Conservation (phyloP, 768 basidiomycete genomes). For the Kwoniella botswanensis region DNA sequence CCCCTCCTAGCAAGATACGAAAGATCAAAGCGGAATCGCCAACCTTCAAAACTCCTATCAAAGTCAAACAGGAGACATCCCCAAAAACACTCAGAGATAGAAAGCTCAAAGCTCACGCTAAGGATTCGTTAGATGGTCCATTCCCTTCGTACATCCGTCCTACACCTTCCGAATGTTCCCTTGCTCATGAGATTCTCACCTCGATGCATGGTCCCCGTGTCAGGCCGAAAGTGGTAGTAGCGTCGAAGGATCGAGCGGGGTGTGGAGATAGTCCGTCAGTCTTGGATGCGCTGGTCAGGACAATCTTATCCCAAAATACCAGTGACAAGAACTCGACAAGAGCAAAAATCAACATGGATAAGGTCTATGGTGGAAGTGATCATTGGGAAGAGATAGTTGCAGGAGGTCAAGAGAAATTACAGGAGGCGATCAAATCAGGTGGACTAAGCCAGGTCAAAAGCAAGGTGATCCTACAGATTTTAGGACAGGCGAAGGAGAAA, state of each 20-base stretch:
- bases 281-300: slow-evolving; percentile 51
- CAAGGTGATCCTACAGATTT: slow-evolving; percentile 49
- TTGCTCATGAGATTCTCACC: slow-evolving; percentile 38
- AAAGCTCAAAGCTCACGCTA: slow-evolving; percentile 15
- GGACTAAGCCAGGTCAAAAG: slow-evolving; percentile 48
- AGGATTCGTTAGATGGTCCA: slow-evolving; percentile 23
- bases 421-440: slow-evolving; percentile 51
- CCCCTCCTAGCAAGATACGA: slow-evolving; percentile 55
- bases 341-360: slow-evolving; percentile 47
- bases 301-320: slow-evolving; percentile 51
- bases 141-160: slow-evolving; percentile 51
- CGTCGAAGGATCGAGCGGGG: slow-evolving; percentile 40
- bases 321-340: slow-evolving; percentile 44
- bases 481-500: slow-evolving; percentile 47
- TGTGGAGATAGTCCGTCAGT: slow-evolving; percentile 53
- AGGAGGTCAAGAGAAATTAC: slow-evolving; percentile 41
- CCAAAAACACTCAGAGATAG: slow-evolving; percentile 2
- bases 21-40: slow-evolving; percentile 58
- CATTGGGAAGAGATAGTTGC: slow-evolving; percentile 49
- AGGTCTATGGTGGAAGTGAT: slow-evolving; percentile 48
- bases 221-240: slow-evolving; percentile 35
- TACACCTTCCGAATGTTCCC: slow-evolving; percentile 39
- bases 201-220: slow-evolving; percentile 37
- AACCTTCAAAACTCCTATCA: not conserved
- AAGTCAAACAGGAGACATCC: slow-evolving; percentile 4